Base-by-base conservation (phyloP, 495 filamentous ascomycete species). In the Neohortaea acidophila region DNA sequence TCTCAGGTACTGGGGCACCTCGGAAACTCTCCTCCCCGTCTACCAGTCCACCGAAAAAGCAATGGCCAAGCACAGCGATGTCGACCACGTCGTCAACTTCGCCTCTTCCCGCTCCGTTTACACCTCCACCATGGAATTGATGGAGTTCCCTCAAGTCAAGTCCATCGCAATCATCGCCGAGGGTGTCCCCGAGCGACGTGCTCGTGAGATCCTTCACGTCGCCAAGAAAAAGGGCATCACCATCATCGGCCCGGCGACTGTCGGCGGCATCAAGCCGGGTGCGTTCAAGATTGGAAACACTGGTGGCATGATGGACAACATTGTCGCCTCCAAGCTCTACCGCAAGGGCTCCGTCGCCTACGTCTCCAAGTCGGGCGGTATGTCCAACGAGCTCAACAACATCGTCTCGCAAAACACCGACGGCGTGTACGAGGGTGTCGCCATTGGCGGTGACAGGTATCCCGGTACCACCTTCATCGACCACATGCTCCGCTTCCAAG, bases 271-370 rank as follows among this genome's bases (percentile, higher is more conserved):
- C 70, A 97, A 97, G 74, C 89, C 89, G 44, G 91, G 89, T 63
- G 78, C 81, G 57, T 97, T 81, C 76, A 97, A 96, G 76, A 97
- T 97, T 48, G 89, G 89, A 62, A 97, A 97, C 73, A 97, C 89
- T 47, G 89, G 89, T 74, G 89, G 89, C 63, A 97, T 97, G 89
- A 97, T 97, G 89, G 89, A 97, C 74, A 97, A 97, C 73, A 97
- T 97, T 54, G 89, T 97, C 43, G 86, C 89, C 51, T 96, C 91
- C 63, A 97, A 96, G 77, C 83, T 97, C 36, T 97, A 97, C 77
- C 89, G 89, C 63, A 84, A 83, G 65, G 89, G 89, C 51, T 96
- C 91, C 37, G 86, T 97, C 46, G 89, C 81, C 54, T 97, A 97
- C 60, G 89, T 97, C 61, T 96, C 91, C 70, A 97, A 97, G 72